Evolutionary conservation across 306 rosid species (phyloP).

Genomic region (Castanopsis chinensis): DNA sequence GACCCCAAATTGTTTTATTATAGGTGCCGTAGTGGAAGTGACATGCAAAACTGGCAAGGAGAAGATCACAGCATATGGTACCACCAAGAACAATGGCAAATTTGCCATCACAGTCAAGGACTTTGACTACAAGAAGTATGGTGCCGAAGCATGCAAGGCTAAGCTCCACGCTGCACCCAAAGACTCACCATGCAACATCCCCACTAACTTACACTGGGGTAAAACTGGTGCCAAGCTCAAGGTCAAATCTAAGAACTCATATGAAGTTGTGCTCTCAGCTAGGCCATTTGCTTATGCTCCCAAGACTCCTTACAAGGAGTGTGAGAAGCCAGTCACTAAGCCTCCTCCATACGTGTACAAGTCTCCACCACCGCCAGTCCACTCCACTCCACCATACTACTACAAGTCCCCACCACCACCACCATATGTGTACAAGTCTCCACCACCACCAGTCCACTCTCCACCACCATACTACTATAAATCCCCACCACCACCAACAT

Average conservation of each 20-base stretch:
- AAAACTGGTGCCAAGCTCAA: constrained; percentile 48
- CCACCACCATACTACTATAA: not conserved
- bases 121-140: constrained; percentile 64
- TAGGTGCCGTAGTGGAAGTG: constrained; percentile 77
- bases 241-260: constrained; percentile 67
- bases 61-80: constrained; percentile 62
- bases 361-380: constrained; percentile 40
- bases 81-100: constrained; percentile 81
- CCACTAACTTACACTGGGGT: constrained; percentile 62
- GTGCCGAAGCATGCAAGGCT: constrained; percentile 75
- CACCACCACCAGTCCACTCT: not conserved
- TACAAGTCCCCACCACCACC: constrained; percentile 40
- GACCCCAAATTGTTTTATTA: not conserved
- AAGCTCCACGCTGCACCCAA: constrained; percentile 76
- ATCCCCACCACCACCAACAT: constrained; percentile 21
- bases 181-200: constrained; percentile 69
- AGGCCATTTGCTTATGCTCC: constrained; percentile 89
- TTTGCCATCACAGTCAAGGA: constrained; percentile 53
- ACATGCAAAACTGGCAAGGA: constrained; percentile 67
- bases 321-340: constrained; percentile 49
- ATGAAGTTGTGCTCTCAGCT: constrained; percentile 69
- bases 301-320: constrained; percentile 61
- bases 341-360: constrained; percentile 61
- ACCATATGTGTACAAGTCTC: not conserved
- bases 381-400: not conserved